These are phyloP conservation scores for Mucor lusitanicus DNA, from an alignment of 371 early-diverging fungal species.

Conservation along the genomic window DNA sequence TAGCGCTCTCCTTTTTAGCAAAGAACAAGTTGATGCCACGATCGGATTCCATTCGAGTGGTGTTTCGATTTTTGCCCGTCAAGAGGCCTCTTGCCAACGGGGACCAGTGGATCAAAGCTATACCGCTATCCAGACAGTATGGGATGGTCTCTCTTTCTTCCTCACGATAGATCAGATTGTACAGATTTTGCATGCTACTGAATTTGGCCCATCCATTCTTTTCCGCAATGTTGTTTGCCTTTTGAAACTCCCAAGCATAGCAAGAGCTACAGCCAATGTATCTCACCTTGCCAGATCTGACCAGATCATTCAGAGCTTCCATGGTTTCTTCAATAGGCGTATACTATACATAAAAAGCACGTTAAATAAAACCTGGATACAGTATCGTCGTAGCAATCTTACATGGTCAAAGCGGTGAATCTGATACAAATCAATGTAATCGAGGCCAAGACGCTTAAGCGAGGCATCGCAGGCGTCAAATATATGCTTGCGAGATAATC, in stretches of 20 bases:
- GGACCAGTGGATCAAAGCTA: conserved; percentile 44
- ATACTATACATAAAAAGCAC: conserved; percentile 8
- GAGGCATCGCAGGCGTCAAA: conserved; percentile 54
- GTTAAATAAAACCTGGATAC: not conserved
- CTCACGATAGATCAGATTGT: conserved; percentile 53
- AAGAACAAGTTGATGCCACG: not conserved
- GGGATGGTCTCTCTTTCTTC: conserved; percentile 58
- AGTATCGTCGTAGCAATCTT: not conserved
- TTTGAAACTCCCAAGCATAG: conserved; percentile 30
- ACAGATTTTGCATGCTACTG: conserved; percentile 41
- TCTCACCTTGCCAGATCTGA: conserved; percentile 45
- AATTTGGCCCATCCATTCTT: conserved; percentile 51
- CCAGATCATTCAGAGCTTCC: conserved; percentile 52
- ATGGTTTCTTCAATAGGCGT: conserved; percentile 53
- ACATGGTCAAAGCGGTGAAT: conserved; percentile 47
- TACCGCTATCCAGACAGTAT: conserved; percentile 34
- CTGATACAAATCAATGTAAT: conserved; percentile 68
- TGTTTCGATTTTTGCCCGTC: conserved; percentile 15
- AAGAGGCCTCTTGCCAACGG: conserved; percentile 35
- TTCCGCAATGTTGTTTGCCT: conserved; percentile 35
- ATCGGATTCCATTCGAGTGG: conserved; percentile 2
- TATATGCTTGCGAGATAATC: conserved; percentile 56
- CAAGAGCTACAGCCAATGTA: conserved; percentile 40
- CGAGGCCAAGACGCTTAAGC: conserved; percentile 46
- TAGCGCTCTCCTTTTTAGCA: conserved; percentile 7